Evolutionary conservation across 371 early-diverging fungal genomes (phyloP).

Genomic region (Mucor racemosus): DNA sequence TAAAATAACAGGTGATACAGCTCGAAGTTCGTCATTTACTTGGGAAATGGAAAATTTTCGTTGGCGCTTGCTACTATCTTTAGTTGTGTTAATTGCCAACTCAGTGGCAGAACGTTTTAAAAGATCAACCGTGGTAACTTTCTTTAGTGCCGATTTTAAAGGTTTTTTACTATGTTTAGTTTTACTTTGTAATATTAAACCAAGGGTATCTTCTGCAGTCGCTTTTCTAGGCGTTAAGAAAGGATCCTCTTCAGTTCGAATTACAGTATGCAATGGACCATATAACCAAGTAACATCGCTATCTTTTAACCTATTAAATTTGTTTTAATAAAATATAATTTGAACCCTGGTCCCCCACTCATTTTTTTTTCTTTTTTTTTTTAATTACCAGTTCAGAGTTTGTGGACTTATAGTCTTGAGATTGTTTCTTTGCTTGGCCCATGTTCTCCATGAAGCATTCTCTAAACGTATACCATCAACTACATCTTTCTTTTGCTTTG

Average conservation of each 20-base stretch:
- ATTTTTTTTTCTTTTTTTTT: background rate
- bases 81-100: slow-evolving; percentile 13
- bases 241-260: slow-evolving; percentile 32
- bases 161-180: slow-evolving; percentile 1
- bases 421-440: slow-evolving; percentile 64
- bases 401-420: slow-evolving; percentile 63
- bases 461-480: slow-evolving; percentile 69
- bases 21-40: slow-evolving; percentile 50
- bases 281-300: slow-evolving; percentile 71
- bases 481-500: slow-evolving; percentile 58
- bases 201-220: slow-evolving; percentile 40
- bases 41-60: slow-evolving; percentile 46
- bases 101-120: slow-evolving; percentile 48
- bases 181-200: slow-evolving; percentile 26
- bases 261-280: slow-evolving; percentile 63
- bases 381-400: slow-evolving; percentile 61
- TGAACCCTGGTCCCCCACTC: background rate
- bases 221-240: slow-evolving; percentile 33
- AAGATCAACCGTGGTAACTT: slow-evolving; percentile 39
- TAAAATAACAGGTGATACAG: slow-evolving; percentile 52
- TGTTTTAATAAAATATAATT: background rate
- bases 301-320: slow-evolving; percentile 57
- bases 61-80: slow-evolving; percentile 25
- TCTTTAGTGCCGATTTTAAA: slow-evolving; percentile 50
- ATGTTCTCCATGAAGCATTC: slow-evolving; percentile 74